Evolutionary conservation across 2,329 filamentous ascomycete species (phyloP), one percentile per base, ranked within the genome.

Genomic region (Metarhizium robertsii): DNA sequence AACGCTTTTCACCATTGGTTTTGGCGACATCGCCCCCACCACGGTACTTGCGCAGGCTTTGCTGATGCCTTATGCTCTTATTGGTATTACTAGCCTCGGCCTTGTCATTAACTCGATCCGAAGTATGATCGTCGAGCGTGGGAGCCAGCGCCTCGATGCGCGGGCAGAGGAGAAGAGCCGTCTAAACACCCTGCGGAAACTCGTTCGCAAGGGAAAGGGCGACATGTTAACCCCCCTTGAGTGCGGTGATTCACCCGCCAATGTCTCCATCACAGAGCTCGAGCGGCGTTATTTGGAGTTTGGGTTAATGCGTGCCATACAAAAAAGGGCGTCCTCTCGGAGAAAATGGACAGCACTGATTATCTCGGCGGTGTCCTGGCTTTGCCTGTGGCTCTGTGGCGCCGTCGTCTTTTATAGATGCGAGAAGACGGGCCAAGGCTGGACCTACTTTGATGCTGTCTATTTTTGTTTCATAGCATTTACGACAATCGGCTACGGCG

Each of bases 401-500:
- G 90, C 90, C 2, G 75, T 84, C 16, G 79, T 94, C 10, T 96
- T 96, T 60, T 71, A 77, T 62, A 65, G 64, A 11, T 75, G 71
- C 53, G 83, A 86, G 65, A 56, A 64, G 16, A 64, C 67, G 0
- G 82, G 81, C 53, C 82, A 86, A 60, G 53, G 66, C 3, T 86
- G 90, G 83, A 77, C 72, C 1, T 96, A 95, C 65, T 96, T 92
- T 62, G 76, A 91, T 55, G 81, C 85, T 0, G 77, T 96, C 46
- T 96, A 96, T 70, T 95, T 96, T 66, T 85, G 85, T 61, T 96
- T 94, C 67, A 84, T 90, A 40, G 86, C 85, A 2, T 79, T 96
- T 25, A 77, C 91, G 2, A 96, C 92, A 0, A 88, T 96, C 42
- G 92, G 92, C 1, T 96, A 95, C 62, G 92, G 92, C 3, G 90